Evolutionary conservation across 2,329 filamentous ascomycete species (phyloP).

Genomic region (Pestalotiopsis sp.): DNA sequence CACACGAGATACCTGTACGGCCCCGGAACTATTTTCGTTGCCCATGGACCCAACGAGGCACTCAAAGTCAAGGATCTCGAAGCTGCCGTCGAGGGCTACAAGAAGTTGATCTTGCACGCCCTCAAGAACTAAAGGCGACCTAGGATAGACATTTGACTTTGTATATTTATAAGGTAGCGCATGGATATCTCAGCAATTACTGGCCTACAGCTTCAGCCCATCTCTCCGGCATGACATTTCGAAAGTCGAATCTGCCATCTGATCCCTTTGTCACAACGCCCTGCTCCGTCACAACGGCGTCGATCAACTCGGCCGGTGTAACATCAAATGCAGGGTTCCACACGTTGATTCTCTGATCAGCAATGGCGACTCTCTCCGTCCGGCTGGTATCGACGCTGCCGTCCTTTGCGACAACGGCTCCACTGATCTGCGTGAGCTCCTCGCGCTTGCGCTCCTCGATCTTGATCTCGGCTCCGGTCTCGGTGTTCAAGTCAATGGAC

Average conservation of each 20-base stretch:
- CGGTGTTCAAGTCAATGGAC: constrained; percentile 84
- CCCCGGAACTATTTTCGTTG: constrained; percentile 78
- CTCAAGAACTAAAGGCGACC: constrained; percentile 31
- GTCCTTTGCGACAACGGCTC: constrained; percentile 68
- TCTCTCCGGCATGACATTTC: constrained; percentile 56
- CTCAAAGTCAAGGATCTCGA: constrained; percentile 77
- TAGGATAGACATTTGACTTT: not conserved
- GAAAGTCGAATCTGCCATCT: constrained; percentile 71
- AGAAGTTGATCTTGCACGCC: constrained; percentile 66
- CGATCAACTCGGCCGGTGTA: constrained; percentile 85
- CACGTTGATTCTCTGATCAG: constrained; percentile 76
- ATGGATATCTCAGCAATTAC: constrained; percentile 7
- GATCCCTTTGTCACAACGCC: constrained; percentile 80
- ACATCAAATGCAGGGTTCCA: constrained; percentile 99
- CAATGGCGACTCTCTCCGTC: constrained; percentile 77
- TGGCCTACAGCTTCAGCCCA: constrained; percentile 44
- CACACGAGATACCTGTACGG: constrained; percentile 71
- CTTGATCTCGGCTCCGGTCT: constrained; percentile 76
- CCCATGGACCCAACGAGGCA: constrained; percentile 83
- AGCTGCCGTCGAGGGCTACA: constrained; percentile 77
- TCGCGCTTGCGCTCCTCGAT: constrained; percentile 85
- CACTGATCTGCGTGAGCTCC: constrained; percentile 85
- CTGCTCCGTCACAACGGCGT: constrained; percentile 91
- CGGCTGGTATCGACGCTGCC: constrained; percentile 64
- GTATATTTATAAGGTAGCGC: not conserved